Conservation (phyloP, 371 early-diverging fungal genomes). For the Lichtheimia hyalospora region DNA sequence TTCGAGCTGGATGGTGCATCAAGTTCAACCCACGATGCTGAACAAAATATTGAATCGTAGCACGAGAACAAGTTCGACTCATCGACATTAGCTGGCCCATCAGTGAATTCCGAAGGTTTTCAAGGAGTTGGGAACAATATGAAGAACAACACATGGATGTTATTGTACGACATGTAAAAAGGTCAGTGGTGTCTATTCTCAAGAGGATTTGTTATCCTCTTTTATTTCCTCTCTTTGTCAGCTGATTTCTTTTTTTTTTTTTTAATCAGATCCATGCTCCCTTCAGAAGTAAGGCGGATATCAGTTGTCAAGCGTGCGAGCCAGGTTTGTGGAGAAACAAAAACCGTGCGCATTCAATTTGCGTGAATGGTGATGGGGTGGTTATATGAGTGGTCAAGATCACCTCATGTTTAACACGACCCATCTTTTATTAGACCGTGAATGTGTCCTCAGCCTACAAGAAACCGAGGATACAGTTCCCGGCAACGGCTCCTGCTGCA, state of each 20-base stretch:
- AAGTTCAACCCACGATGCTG: neutral
- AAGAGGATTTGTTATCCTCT: too few species aligned
- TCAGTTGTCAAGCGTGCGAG: conserved; percentile 5
- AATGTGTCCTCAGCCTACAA: neutral
- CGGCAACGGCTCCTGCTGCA: neutral
- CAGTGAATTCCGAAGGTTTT: conserved; percentile 3
- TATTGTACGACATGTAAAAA: conserved; percentile 1
- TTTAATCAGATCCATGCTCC: conserved; percentile 6
- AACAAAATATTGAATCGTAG: neutral
- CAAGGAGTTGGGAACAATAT: conserved; percentile 7
- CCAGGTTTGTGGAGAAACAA: conserved; percentile 8
- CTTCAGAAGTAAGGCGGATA: conserved; percentile 1
- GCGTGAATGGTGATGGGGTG: too few species aligned
- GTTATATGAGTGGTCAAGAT: too few species aligned
- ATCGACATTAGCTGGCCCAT: conserved; percentile 10
- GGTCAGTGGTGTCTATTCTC: conserved; percentile 1
- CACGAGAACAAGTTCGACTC: conserved; percentile 6
- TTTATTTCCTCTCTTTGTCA: neutral
- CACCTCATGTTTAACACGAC: too few species aligned
- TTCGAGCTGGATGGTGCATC: neutral
- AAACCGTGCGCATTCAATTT: too few species aligned
- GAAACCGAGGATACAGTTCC: conserved; percentile 1
- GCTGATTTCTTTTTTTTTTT: neutral
- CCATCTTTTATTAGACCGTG: too few species aligned
- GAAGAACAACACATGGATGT: conserved; percentile 9